Percentiles rank a stretch among this genome's conserved stretches.
Conservation (phyloP, 2,329 filamentous ascomycete species). For the Blumeriella jaapii region DNA sequence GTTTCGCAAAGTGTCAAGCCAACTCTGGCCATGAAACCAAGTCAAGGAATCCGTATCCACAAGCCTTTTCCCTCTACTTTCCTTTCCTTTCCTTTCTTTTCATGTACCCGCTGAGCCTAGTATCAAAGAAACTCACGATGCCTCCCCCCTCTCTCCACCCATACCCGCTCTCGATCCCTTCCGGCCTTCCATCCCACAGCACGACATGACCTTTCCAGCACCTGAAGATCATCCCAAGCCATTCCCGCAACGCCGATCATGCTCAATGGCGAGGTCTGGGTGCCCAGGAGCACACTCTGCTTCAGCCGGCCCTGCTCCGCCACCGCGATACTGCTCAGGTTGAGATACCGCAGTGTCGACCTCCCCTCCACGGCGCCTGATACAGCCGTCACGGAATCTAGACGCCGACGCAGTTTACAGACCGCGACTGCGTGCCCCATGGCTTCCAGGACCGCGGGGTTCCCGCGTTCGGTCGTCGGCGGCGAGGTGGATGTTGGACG, state of each 20-base stretch:
- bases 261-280: slow-evolving; percentile 9
- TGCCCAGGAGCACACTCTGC: slow-evolving; percentile 11
- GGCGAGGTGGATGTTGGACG: too few species aligned
- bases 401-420: slow-evolving; percentile 12
- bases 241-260: slow-evolving; percentile 8
- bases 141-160: slow-evolving; percentile 12
- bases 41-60: too few species aligned
- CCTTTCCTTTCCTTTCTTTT: too few species aligned
- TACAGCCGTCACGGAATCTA: slow-evolving; percentile 4
- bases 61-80: too few species aligned
- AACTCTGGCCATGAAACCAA: too few species aligned
- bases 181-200: slow-evolving; percentile 8
- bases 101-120: too few species aligned
- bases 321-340: slow-evolving; percentile 8
- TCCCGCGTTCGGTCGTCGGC: too few species aligned
- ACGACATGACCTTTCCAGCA: neutral
- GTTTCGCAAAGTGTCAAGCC: too few species aligned
- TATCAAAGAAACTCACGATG: too few species aligned
- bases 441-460: too few species aligned
- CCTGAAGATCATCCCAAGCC: slow-evolving; percentile 1
- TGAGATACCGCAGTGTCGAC: slow-evolving; percentile 6
- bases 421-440: slow-evolving; percentile 14
- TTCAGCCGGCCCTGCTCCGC: slow-evolving; percentile 12
- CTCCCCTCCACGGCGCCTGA: neutral
- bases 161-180: slow-evolving; percentile 4